Base-by-base conservation (phyloP, 2,329 filamentous ascomycete genomes). In the Colletotrichum navitas region DNA sequence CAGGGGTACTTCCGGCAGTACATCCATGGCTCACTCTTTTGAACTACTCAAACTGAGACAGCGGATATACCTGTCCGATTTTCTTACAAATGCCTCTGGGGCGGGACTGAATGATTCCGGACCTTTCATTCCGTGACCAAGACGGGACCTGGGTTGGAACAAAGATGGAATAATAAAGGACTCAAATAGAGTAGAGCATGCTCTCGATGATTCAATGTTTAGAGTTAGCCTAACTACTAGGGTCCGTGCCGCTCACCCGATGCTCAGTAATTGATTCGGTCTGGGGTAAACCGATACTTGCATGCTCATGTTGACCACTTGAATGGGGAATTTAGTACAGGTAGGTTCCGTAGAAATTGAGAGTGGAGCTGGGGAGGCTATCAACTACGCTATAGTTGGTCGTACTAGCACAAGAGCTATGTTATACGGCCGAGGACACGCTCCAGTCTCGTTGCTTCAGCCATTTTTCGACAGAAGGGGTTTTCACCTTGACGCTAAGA, bases 401-500 rank as follows among this genome's bases (percentile, higher is more conserved):
- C 5, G 5, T 26, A 24, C 5, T 7, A 21, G 18, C 24, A 51
- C 6, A 12, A 47, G n/a, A 24, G 5, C 12, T 7, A 32, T 21
- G 21, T 34, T 26, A 54, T 18, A 26, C 16, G 8, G 26, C 16
- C 16, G 32, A 60, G 11, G 10, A 32, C 12, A 29, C 39, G 32
- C 26, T 56, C 68, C 68, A 71, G 3, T 67, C 49, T 1, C 62
- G 68, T 3, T 56, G 47, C 8, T 21, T 10, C 8, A 67, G 49
- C 56, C 55, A 71, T 32, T 32, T 24, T 3, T 56, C 16, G 24
- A 71, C 10, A n/a, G 51, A 67, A 1, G 26, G 36, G 11, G n/a
- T 12, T 39, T 56, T 14, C 3, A 58, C 21, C 18, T 43, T 29
- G 1, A 26, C 5, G 29, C 34, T 49, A 0, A 67, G 41, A 29